Evolutionary conservation across 73 alveolate genomes (phyloP).

Genomic region (Halteria grandinella): DNA sequence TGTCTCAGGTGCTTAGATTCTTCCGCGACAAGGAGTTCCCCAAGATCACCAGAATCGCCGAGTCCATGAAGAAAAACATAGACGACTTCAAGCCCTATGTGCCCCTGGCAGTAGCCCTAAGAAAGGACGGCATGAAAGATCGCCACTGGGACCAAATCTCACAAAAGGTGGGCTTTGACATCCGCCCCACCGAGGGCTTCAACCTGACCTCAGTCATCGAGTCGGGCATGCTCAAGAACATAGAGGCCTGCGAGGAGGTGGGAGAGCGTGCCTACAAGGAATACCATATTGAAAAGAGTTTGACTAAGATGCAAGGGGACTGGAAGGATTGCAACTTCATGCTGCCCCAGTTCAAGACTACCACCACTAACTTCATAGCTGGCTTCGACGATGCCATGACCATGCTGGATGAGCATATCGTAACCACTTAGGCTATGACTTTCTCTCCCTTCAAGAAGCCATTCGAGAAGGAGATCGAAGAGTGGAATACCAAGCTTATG

Average conservation of each 20-base stretch:
- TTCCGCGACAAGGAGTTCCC: slow-evolving; percentile 83
- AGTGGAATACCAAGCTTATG: slow-evolving; percentile 98
- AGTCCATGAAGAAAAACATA: slow-evolving; percentile 84
- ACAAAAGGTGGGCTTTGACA: slow-evolving; percentile 96
- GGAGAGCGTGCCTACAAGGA: slow-evolving; percentile 98
- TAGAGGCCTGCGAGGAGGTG: slow-evolving; percentile 96
- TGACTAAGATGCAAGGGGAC: slow-evolving; percentile 80
- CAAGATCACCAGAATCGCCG: slow-evolving; percentile 89
- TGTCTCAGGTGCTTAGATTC: slow-evolving; percentile 72
- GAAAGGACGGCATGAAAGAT: slow-evolving; percentile 98
- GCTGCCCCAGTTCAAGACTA: slow-evolving; percentile 75
- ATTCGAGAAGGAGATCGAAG: slow-evolving; percentile 98
- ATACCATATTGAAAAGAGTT: slow-evolving; percentile 81
- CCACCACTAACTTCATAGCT: slow-evolving; percentile 79
- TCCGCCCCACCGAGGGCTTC: slow-evolving; percentile 95
- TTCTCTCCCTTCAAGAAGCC: slow-evolving; percentile 99
- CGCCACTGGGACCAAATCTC: slow-evolving; percentile 99
- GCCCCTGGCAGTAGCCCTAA: slow-evolving; percentile 96
- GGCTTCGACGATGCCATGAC: slow-evolving; percentile 89
- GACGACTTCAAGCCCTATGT: slow-evolving; percentile 98
- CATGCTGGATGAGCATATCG: slow-evolving; percentile 98
- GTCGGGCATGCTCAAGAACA: slow-evolving; percentile 89
- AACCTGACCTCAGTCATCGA: slow-evolving; percentile 95
- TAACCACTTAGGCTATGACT: slow-evolving; percentile 98
- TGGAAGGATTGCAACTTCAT: slow-evolving; percentile 87